These are phyloP conservation scores for Xylariales sp. DNA, from an alignment of 2,329 filamentous ascomycete genomes.

Conservation along the genomic window DNA sequence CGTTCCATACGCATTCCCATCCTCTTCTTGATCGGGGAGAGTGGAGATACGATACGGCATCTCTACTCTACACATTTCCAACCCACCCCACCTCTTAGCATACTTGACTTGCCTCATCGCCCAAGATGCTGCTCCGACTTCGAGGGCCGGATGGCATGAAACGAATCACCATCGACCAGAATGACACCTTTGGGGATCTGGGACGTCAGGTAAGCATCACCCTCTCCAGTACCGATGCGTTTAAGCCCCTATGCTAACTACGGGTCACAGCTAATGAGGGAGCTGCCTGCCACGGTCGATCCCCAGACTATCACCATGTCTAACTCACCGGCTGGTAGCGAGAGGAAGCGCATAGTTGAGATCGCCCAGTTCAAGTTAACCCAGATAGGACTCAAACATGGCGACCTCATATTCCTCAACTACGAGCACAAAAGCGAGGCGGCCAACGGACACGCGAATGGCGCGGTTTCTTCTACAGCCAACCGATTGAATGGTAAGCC, in stretches of 20 bases:
- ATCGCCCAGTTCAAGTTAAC: conserved; percentile 51
- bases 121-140: conserved; percentile 75
- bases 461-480: conserved; percentile 37
- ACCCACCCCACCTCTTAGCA: too few species aligned
- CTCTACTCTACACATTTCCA: too few species aligned
- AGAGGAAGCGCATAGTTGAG: conserved; percentile 54
- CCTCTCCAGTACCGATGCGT: neutral
- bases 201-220: conserved; percentile 41
- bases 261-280: conserved; percentile 49
- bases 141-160: conserved; percentile 91
- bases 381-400: conserved; percentile 65
- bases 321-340: conserved; percentile 53
- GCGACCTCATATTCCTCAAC: conserved; percentile 83
- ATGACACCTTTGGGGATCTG: conserved; percentile 66
- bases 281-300: conserved; percentile 59
- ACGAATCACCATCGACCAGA: conserved; percentile 71
- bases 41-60: too few species aligned
- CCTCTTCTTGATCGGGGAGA: too few species aligned
- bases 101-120: conserved; percentile 6
- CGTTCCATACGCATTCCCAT: too few species aligned
- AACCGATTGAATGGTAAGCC: conserved; percentile 76
- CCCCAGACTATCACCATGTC: conserved; percentile 56
- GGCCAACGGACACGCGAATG: conserved; percentile 34
- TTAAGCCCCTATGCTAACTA: too few species aligned
- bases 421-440: conserved; percentile 61